Conservation (phyloP, 371 early-diverging fungal genomes). For the Dichotomocladium elegans region DNA sequence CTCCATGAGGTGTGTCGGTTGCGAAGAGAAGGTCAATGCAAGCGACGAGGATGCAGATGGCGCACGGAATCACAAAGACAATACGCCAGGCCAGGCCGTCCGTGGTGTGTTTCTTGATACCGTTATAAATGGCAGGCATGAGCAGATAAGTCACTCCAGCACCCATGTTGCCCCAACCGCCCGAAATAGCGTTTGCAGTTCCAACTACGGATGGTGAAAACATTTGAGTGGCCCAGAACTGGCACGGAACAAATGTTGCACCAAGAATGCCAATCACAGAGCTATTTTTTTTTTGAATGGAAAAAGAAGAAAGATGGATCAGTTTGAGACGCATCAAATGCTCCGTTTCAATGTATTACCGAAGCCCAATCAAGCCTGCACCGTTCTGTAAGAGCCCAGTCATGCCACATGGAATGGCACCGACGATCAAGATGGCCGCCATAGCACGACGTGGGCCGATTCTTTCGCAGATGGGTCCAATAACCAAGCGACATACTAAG, state of each 20-base stretch:
- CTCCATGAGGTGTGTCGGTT: constrained; percentile 41
- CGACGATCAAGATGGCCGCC: constrained; percentile 42
- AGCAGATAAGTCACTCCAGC: constrained; percentile 56
- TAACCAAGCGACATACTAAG: too few relatives aligned
- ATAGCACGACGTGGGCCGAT: constrained; percentile 53
- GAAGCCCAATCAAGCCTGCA: constrained; percentile 33
- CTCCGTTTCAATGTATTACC: too few relatives aligned
- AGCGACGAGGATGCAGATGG: constrained; percentile 41
- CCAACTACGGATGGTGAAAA: constrained; percentile 53
- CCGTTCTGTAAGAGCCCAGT: constrained; percentile 36
- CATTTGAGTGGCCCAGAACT: constrained; percentile 61
- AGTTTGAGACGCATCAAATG: too few relatives aligned
- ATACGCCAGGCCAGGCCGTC: constrained; percentile 37
- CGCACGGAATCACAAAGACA: constrained; percentile 40
- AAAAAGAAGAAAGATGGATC: too few relatives aligned
- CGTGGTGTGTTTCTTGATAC: constrained; percentile 18
- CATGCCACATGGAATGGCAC: constrained; percentile 46
- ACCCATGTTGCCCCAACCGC: constrained; percentile 70
- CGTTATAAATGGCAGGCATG: constrained; percentile 49
- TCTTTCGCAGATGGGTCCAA: constrained; percentile 49
- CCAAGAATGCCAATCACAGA: constrained; percentile 57
- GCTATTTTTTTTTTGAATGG: too few relatives aligned
- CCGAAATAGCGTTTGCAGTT: constrained; percentile 61
- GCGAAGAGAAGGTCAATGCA: constrained; percentile 24
- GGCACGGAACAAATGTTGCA: constrained; percentile 67